Base-by-base conservation (phyloP, 2,329 filamentous ascomycete genomes). In the Calonectria multiphialidica region DNA sequence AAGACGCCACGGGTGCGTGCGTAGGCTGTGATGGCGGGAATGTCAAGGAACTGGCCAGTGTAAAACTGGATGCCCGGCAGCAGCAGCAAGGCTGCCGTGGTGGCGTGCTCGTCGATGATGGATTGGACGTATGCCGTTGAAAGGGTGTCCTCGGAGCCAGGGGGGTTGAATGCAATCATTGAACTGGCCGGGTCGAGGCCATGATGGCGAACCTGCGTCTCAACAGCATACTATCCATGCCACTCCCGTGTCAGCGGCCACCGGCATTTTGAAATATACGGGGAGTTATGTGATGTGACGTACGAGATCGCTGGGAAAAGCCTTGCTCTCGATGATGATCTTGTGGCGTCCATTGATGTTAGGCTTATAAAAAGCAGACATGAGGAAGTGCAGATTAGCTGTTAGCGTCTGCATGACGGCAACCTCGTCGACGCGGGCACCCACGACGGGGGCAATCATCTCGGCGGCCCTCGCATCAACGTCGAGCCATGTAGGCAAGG, bases 61-160 rank as follows among this genome's bases (percentile, higher is more conserved):
- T 96, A 97, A 84, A 94, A 97, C 81, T 97, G 95, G 49, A 97
- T 92, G 16, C 93, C 95, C 0, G 95, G 94, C 2, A 97, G 90
- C 23, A 97, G 89, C 9, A 97, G 85, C 7, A 97, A 82, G 2
- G 94, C 93, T 0, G 93, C 90, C 10, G 88, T 89, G 1, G 89
- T 86, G 61, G 93, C 93, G 80, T 97, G 91, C 47, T 90, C 83
- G 68, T 94, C 91, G 77, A 97, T 96, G n/a, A 90, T 83, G n/a
- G 88, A 87, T 28, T 95, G 85, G 57, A 97, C 93, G 74, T 92
- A 87, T 63, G 91, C 87, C 0, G 92, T 96, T 0, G 88, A 87
- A 55, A 96, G 85, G 72, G 91, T 89, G 16, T 90, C 82, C 86
- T 74, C 65, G 65, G 75, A 72, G 10, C 71, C 82, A 35, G 88